A percentile compares a stretch with the other conserved stretches of the same genome.
These are phyloP conservation scores for Paramecium bursaria DNA, from an alignment of 73 alveolate species.

Conservation along the genomic window DNA sequence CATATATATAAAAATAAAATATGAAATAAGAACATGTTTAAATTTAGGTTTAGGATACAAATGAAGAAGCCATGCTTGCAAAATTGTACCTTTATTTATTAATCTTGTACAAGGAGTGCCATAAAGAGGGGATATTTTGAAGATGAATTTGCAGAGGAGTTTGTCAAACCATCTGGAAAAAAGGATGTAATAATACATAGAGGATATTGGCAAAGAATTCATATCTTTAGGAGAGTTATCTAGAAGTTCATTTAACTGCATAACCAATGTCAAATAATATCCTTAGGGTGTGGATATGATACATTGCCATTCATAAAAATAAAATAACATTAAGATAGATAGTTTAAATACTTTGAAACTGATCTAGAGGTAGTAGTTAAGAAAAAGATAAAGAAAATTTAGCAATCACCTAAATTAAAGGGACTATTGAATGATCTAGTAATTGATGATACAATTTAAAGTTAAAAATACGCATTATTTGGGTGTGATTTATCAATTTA, in stretches of 20 bases:
- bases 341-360: conserved; percentile 55
- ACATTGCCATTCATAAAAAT: conserved; percentile 46
- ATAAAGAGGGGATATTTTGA: conserved; percentile 54
- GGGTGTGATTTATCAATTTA: conserved; percentile 78
- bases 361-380: conserved; percentile 66
- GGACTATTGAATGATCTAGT: conserved; percentile 14
- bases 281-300: conserved; percentile 70
- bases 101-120: conserved; percentile 32
- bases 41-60: conserved; percentile 66
- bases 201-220: conserved; percentile 70
- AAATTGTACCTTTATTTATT: conserved; percentile 34
- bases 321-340: conserved; percentile 17
- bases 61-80: conserved; percentile 68
- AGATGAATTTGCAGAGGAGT: conserved; percentile 68
- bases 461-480: conserved; percentile 73
- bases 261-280: conserved; percentile 44
- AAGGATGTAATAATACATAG: conserved; percentile 68
- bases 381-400: conserved; percentile 9
- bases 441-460: conserved; percentile 15
- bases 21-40: conserved; percentile 26
- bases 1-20: background rate
- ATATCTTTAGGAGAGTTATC: conserved; percentile 48
- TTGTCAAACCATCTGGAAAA: conserved; percentile 54
- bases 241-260: conserved; percentile 21
- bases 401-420: conserved; percentile 4